These are phyloP conservation scores for Penicillium sp. DNA, from an alignment of 2,329 filamentous ascomycete genomes.

Conservation along the genomic window DNA sequence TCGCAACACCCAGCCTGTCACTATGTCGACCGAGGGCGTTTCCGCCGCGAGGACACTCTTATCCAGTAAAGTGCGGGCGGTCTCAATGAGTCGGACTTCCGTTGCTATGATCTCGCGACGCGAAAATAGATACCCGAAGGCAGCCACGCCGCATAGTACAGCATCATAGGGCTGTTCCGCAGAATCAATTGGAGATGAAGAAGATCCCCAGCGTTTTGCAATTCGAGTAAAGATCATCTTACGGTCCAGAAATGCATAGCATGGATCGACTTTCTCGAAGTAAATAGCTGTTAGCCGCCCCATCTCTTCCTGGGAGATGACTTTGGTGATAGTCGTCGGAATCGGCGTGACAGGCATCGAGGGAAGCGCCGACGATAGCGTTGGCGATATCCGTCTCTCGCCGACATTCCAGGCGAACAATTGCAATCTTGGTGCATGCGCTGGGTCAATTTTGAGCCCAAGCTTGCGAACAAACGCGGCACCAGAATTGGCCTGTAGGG, in stretches of 20 bases:
- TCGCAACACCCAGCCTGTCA: conserved; percentile 51
- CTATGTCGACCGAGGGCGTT: conserved; percentile 26
- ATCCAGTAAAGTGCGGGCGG: conserved; percentile 48
- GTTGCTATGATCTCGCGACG: conserved; percentile 38
- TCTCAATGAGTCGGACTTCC: conserved; percentile 48
- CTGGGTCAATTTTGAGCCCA: conserved; percentile 53
- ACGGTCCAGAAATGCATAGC: conserved; percentile 50
- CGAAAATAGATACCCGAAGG: conserved; percentile 53
- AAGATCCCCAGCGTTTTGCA: conserved; percentile 26
- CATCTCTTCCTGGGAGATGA: conserved; percentile 51
- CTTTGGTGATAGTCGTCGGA: conserved; percentile 42
- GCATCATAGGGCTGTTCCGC: conserved; percentile 43
- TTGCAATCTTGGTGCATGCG: conserved; percentile 52
- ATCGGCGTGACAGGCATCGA: conserved; percentile 8
- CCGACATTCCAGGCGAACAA: conserved; percentile 57
- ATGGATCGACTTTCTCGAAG: conserved; percentile 52
- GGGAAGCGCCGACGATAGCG: conserved; percentile 9
- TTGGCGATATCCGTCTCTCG: conserved; percentile 17
- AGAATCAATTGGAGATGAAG: conserved; percentile 11
- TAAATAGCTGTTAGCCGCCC: conserved; percentile 46
- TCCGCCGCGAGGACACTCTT: conserved; percentile 30
- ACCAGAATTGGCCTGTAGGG: conserved; percentile 57
- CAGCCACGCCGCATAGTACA: conserved; percentile 55
- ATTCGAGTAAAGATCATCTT: conserved; percentile 26
- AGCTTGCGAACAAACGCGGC: conserved; percentile 55